These are phyloP conservation scores for Wickerhamomyces subpelliculosus DNA, from an alignment of 805 yeast genomes.

Conservation along the genomic window DNA sequence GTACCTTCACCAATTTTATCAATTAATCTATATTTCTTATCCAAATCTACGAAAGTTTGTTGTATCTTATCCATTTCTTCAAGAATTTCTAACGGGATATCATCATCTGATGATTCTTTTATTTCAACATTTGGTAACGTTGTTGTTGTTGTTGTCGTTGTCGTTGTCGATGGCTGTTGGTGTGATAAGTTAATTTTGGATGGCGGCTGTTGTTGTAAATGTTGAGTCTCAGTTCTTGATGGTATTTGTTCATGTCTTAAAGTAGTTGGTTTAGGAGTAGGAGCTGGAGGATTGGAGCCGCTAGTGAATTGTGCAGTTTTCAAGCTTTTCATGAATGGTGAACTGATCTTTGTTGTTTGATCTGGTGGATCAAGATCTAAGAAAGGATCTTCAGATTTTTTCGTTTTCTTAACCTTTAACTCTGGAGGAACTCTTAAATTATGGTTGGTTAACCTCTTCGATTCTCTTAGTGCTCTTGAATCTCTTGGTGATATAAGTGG, in stretches of 20 bases:
- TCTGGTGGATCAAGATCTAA: conserved; percentile 8
- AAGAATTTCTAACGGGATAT: conserved; percentile 43
- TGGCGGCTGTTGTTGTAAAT: no score
- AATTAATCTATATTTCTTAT: conserved; percentile 24
- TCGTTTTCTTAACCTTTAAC: neutral
- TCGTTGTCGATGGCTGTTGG: neutral
- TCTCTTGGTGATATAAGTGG: neutral
- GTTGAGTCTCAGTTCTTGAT: no score
- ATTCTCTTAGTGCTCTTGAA: no score
- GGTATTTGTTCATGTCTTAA: no score
- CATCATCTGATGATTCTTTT: conserved; percentile 30
- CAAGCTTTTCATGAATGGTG: conserved; percentile 9
- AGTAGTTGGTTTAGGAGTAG: no score
- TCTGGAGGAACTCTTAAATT: neutral
- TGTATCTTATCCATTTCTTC: conserved; percentile 53
- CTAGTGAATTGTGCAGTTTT: neutral
- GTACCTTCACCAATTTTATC: conserved; percentile 78
- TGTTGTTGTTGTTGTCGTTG: no score
- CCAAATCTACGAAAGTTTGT: conserved; percentile 46
- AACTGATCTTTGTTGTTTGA: conserved; percentile 11
- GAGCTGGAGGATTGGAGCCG: neutral
- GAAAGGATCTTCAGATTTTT: conserved; percentile 12
- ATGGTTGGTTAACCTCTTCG: no score
- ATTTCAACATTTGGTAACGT: conserved; percentile 3
- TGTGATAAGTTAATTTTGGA: no score